Conservation (phyloP, 2,329 filamentous ascomycete genomes). For the Ramichloridium luteum region DNA sequence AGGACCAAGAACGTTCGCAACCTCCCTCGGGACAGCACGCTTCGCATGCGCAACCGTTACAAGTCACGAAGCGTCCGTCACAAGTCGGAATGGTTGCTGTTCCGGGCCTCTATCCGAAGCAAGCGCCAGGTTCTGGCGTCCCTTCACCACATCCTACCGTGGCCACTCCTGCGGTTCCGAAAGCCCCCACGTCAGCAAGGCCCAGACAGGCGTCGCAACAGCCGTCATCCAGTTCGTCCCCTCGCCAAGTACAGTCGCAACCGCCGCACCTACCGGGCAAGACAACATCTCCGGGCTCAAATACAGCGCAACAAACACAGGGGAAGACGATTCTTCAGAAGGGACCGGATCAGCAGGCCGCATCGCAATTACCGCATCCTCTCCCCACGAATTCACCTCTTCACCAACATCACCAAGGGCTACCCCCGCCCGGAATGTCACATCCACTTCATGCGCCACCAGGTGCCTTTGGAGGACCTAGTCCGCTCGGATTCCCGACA, state of each 20-base stretch:
- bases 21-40: too few species aligned
- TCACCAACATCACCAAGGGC: constrained; percentile 49
- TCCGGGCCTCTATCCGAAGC: constrained; percentile 41
- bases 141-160: constrained; percentile 67
- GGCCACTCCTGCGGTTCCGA: constrained; percentile 70
- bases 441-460: constrained; percentile 21
- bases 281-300: constrained; percentile 46
- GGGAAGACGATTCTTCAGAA: constrained; percentile 54
- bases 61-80: constrained; percentile 45
- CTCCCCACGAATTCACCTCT: constrained; percentile 23
- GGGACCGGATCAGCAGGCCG: constrained; percentile 38
- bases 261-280: constrained; percentile 35
- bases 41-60: constrained; percentile 27
- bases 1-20: constrained; percentile 28
- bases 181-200: constrained; percentile 67
- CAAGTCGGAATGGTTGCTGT: constrained; percentile 43
- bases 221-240: constrained; percentile 55
- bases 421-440: constrained; percentile 46
- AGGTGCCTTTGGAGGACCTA: constrained; percentile 33
- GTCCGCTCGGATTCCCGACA: constrained; percentile 45
- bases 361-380: constrained; percentile 40
- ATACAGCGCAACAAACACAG: constrained; percentile 52
- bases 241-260: constrained; percentile 50
- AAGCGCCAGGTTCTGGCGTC: constrained; percentile 38
- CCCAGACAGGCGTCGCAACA: constrained; percentile 70